Evolutionary conservation across 1,284 basidiomycete species (phyloP).

Genomic region (Singerocomus rubriflavus): DNA sequence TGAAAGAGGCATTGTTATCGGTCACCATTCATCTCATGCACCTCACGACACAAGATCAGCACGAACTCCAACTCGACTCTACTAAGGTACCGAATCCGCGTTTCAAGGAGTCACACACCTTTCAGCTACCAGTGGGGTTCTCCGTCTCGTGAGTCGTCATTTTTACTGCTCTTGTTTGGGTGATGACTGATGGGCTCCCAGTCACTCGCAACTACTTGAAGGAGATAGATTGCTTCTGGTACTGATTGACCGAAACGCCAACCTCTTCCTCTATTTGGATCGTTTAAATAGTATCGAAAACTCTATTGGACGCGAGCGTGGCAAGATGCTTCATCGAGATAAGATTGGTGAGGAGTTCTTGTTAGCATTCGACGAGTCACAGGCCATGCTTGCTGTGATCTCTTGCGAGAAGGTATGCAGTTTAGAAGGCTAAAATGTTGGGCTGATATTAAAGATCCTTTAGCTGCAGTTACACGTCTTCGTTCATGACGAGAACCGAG

Average conservation of each 20-base stretch:
- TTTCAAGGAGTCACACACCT: slow-evolving; percentile 29
- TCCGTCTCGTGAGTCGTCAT: slow-evolving; percentile 36
- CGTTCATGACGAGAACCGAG: slow-evolving; percentile 38
- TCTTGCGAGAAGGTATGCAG: slow-evolving; percentile 38
- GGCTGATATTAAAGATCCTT: slow-evolving; percentile 1
- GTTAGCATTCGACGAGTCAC: slow-evolving; percentile 49
- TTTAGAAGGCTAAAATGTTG: background rate
- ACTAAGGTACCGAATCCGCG: slow-evolving; percentile 39
- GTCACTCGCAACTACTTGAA: slow-evolving; percentile 38
- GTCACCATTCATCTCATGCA: slow-evolving; percentile 40
- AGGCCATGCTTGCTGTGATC: slow-evolving; percentile 44
- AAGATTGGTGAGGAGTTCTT: slow-evolving; percentile 44
- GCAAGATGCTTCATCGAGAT: slow-evolving; percentile 39
- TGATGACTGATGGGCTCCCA: slow-evolving; percentile 19
- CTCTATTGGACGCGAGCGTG: slow-evolving; percentile 28
- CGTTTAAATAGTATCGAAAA: slow-evolving; percentile 30
- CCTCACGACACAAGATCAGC: slow-evolving; percentile 41
- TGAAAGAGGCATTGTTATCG: slow-evolving; percentile 26
- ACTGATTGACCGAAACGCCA: slow-evolving; percentile 32
- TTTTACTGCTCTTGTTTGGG: background rate
- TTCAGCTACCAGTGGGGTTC: slow-evolving; percentile 36
- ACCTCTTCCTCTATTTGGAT: slow-evolving; percentile 42
- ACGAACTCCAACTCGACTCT: slow-evolving; percentile 40
- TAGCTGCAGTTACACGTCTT: slow-evolving; percentile 44
- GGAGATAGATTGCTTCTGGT: slow-evolving; percentile 42